Evolutionary conservation across 345 rosid genomes (phyloP), one percentile per base, ranked within the genome.

Genomic region (Diplotaxis tenuifolia): DNA sequence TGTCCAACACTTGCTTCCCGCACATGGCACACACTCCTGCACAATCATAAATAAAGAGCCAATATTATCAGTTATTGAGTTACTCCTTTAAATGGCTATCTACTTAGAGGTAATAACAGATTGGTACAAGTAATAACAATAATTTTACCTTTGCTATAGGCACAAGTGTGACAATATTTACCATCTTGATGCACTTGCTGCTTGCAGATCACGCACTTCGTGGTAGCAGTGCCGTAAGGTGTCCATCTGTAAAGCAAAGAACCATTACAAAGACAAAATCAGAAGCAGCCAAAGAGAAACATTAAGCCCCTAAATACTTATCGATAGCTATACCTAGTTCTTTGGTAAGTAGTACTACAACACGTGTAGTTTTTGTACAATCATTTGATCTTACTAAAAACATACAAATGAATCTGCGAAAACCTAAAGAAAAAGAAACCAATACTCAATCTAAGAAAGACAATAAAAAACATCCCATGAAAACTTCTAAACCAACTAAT

Each of bases 11-110:
- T 85, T 96, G 98, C 83, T 96, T 96, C 25, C 99, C 99, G 1
- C 99, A 95, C 99, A 95, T 90, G 0, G 96, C 98, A 62, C 98
- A 90, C n/a, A 96, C 90, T 34, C 97, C 99, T 95, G 83, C 73
- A 83, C 16, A 29, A 81, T 10, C 38, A 49, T n/a, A 50, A 36
- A 52, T 11, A 38, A 32, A 56, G 22, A 54, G 68, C 34, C 19
- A 74, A 40, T 71, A 40, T 25, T 75, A 31, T 55, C 10, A 28
- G 2, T 53, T 59, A 50, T 22, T 11, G 3, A 14, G 21, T 45
- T 58, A 8, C 31, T 10, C 4, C 47, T 0, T 9, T 9, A 76
- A 7, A 16, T 50, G 4, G 21, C 27, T 21, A 50, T 55, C 25
- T 15, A 4, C 54, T 22, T 8, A 25, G 23, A 16, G 21, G 12